Evolutionary conservation across 441 rosid species (phyloP).

Genomic region (Syzygium syzygioides): DNA sequence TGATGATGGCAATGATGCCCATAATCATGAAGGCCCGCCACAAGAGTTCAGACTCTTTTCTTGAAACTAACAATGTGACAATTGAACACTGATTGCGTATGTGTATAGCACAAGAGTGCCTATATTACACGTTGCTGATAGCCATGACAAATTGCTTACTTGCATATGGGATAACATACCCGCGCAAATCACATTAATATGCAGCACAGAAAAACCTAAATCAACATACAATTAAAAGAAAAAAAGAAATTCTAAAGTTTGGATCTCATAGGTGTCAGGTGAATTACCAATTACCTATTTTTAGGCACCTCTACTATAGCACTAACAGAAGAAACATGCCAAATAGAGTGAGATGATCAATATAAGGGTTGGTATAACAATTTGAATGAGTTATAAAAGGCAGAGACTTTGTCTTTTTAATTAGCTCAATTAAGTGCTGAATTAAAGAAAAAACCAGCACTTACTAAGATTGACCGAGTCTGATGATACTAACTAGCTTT

Average conservation of each 20-base stretch:
- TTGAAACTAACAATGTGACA: neutral
- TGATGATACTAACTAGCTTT: neutral
- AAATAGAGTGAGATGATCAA: neutral
- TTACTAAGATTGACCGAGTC: neutral
- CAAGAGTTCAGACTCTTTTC: neutral
- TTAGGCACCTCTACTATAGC: neutral
- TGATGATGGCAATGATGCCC: neutral
- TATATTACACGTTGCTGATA: neutral
- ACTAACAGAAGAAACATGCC: neutral
- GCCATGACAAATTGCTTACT: neutral
- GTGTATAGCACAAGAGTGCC: neutral
- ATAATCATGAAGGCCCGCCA: neutral
- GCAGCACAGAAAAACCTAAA: neutral
- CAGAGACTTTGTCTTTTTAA: neutral
- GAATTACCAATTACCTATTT: neutral
- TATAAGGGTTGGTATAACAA: neutral
- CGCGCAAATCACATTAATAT: neutral
- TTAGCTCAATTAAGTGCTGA: neutral
- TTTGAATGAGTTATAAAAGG: neutral
- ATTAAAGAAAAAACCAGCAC: neutral
- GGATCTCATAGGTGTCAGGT: neutral
- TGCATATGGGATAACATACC: neutral
- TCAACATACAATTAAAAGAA: neutral
- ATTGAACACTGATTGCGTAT: neutral
- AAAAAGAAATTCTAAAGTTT: neutral